Base-by-base conservation (phyloP, 2,329 filamentous ascomycete species). In the Microdochium bolleyi region DNA sequence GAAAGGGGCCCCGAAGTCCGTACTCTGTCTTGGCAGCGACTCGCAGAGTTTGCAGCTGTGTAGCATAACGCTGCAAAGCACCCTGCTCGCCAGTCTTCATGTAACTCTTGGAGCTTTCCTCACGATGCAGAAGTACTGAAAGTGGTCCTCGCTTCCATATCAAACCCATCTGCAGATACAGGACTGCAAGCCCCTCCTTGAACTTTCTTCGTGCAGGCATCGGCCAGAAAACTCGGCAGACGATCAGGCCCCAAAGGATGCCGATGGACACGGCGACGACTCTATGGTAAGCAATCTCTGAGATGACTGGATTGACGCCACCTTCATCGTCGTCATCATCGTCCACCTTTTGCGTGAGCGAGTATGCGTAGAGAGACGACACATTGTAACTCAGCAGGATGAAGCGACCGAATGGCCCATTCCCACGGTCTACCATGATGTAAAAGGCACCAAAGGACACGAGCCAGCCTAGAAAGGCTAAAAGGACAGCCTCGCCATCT, bases 371-470 rank as follows among this genome's bases (percentile, higher is more conserved):
- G 2, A 99, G 78, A 8, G 90, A 90, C 19, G 89, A 92, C 46
- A 99, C 84, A 64, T 99, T 99, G 76, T 97, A 99, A 1, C 92
- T 95, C 48, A 99, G 80, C 64, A 97, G 82, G 56, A 95, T 94
- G 65, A 96, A 97, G 51, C 94, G 85, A 44, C 92, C 92, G 70
- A 97, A 87, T 1, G 92, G 91, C 0, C 89, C 92, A 66, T 92
- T 92, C 48, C 87, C 86, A 63, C 84, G 80, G 25, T 86, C 88
- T 51, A 97, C 74, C 58, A 95, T 96, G 62, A 96, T 85, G 68
- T 92, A 95, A 63, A 95, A 95, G 60, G 89, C 94, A 64, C 84
- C 86, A 30, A 92, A 77, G 9, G 89, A 85, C 62, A 95, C 85
- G 1, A 91, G 63, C 79, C 88, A 92, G 24, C 94, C 92, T 50